Percentiles rank a stretch among this genome's conserved stretches.
Conservation (phyloP, 2,329 filamentous ascomycete genomes). For the Helotiales sp. region DNA sequence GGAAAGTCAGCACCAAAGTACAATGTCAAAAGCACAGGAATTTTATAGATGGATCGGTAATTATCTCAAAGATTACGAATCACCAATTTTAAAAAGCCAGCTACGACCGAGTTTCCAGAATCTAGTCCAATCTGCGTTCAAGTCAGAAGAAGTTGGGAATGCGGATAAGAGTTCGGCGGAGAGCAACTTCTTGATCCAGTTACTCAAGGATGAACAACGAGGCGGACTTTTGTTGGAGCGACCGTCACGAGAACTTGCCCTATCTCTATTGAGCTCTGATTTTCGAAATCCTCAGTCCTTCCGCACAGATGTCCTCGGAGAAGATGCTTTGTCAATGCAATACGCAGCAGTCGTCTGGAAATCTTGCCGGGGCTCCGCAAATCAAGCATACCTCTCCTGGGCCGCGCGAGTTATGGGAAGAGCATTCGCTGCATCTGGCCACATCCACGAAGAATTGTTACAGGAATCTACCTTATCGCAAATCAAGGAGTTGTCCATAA, state of each 20-base stretch:
- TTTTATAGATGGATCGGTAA: slow-evolving; percentile 82
- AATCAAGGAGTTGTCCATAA: slow-evolving; percentile 45
- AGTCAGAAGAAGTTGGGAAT: slow-evolving; percentile 71
- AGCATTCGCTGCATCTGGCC: slow-evolving; percentile 78
- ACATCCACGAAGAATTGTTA: slow-evolving; percentile 64
- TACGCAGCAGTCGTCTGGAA: slow-evolving; percentile 75
- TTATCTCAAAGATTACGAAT: slow-evolving; percentile 68
- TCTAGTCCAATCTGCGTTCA: slow-evolving; percentile 71
- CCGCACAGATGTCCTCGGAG: slow-evolving; percentile 69
- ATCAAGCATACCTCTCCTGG: slow-evolving; percentile 79
- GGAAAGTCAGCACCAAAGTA: slow-evolving; percentile 79
- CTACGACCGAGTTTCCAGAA: slow-evolving; percentile 63
- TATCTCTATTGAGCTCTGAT: slow-evolving; percentile 74
- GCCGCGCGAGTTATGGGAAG: slow-evolving; percentile 83
- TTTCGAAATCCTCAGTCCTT: slow-evolving; percentile 67
- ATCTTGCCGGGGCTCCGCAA: slow-evolving; percentile 69
- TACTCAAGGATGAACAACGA: slow-evolving; percentile 74
- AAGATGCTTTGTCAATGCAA: slow-evolving; percentile 65
- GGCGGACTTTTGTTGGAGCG: slow-evolving; percentile 69
- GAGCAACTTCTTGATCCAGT: slow-evolving; percentile 76
- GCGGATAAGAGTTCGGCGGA: slow-evolving; percentile 74
- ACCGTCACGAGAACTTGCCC: slow-evolving; percentile 71
- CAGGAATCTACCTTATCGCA: slow-evolving; percentile 62
- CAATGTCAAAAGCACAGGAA: slow-evolving; percentile 72
- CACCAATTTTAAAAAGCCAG: slow-evolving; percentile 44